Evolutionary conservation across 176 grass and related monocot genomes (phyloP), one percentile per base, ranked within the genome.

Genomic region (Paspalum notatum): DNA sequence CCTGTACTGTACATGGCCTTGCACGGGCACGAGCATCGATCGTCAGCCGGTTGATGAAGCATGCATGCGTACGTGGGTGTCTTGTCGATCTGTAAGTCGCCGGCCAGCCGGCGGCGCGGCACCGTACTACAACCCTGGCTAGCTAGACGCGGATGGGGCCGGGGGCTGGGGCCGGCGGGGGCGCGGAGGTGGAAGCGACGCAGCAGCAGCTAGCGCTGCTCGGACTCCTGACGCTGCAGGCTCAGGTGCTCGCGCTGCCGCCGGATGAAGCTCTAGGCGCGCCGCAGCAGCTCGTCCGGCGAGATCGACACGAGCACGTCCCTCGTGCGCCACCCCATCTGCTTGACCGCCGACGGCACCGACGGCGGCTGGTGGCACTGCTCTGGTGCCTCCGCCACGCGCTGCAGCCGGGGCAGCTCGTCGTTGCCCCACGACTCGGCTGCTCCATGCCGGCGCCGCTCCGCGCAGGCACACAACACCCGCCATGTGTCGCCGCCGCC

Each of bases 161-260:
- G n/a, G n/a, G n/a, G 91, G 89, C 46, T 82, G 18, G 7, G 0
- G 26, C 2, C 0, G 10, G 66, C 66, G 75, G 0, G 57, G 48
- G 42, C 43, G 66, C 5, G 68, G 42, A 5, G 7, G 14, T 37
- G 26, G 22, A 71, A 2, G 46, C 46, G 13, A n/a, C 54, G 83
- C 65, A 64, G 51, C 61, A 93, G 85, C 47, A 84, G 79, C 51
- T 69, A 85, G 41, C 83, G 82, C 72, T 89, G 88, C 76, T 91
- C 93, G 37, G 93, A 96, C 80, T 93, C 86, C 72, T 91, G 91
- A 1, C 86, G 86, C 88, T 97, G 94, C 55, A 97, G 89, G 24
- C 88, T 85, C 80, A 91, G 91, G 17, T 97, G 72, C 80, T 89
- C 88, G 81, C 82, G 88, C 37, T 97, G 94, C 58, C 85, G 83